Evolutionary conservation across 2,329 filamentous ascomycete genomes (phyloP).

Genomic region (Aspergillus sp.): DNA sequence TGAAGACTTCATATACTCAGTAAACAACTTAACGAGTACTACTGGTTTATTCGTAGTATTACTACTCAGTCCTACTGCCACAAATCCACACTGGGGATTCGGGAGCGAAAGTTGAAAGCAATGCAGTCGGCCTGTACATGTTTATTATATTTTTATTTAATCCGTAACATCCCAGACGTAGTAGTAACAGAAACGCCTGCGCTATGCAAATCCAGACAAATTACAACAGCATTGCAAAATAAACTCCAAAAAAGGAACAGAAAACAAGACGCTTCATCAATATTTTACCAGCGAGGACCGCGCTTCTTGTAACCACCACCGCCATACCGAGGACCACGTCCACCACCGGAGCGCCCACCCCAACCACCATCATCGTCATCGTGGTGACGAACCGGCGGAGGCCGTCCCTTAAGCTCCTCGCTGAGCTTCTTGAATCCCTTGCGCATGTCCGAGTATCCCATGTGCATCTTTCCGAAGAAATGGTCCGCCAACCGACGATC

Average conservation of each 20-base stretch:
- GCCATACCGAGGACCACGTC: constrained; percentile 45
- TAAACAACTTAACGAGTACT: too few species aligned
- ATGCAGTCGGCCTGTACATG: constrained; percentile 15
- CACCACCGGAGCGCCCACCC: constrained; percentile 43
- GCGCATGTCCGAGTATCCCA: constrained; percentile 97
- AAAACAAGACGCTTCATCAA: neutral
- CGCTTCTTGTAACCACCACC: constrained; percentile 50
- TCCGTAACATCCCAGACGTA: constrained; percentile 27
- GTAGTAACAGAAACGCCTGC: constrained; percentile 41
- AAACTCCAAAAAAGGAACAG: constrained; percentile 8
- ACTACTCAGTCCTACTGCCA: neutral
- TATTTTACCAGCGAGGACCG: constrained; percentile 44
- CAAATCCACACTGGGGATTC: accelerated
- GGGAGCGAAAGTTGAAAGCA: neutral
- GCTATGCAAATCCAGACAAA: constrained; percentile 42
- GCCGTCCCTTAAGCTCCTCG: constrained; percentile 77
- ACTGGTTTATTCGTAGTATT: too few species aligned
- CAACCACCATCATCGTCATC: constrained; percentile 54
- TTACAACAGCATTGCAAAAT: constrained; percentile 16
- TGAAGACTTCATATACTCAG: neutral
- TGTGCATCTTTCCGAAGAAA: constrained; percentile 99
- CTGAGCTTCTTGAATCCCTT: constrained; percentile 86
- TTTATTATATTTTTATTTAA: constrained; percentile 26
- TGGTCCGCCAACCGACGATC: constrained; percentile 92
- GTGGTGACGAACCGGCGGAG: constrained; percentile 60